Conservation (phyloP, 306 rosid species). For the Macrotyloma uniflorum region DNA sequence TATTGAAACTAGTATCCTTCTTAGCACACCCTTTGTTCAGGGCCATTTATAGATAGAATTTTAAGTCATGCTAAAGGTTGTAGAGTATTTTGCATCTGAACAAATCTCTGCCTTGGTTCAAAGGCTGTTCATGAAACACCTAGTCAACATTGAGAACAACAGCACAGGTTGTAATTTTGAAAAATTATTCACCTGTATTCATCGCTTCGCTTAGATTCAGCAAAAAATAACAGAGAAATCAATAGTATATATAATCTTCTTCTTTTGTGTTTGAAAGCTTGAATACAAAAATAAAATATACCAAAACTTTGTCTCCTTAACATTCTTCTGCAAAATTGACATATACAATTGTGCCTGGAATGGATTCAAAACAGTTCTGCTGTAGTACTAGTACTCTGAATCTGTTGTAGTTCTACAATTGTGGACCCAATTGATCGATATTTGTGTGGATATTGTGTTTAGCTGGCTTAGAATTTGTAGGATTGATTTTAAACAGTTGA, state of each 20-base stretch:
- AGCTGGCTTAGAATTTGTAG: not conserved
- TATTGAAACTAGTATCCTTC: slow-evolving; percentile 18
- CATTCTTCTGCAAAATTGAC: not conserved
- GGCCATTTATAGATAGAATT: not conserved
- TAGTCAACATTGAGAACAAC: not conserved
- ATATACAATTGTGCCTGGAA: not conserved
- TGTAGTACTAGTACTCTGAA: not conserved
- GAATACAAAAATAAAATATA: not conserved
- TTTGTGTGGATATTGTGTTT: too few species aligned
- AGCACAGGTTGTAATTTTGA: not conserved
- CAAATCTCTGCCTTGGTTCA: not conserved
- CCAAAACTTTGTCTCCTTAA: not conserved
- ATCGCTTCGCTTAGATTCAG: not conserved
- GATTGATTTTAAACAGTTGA: not conserved
- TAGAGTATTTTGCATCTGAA: not conserved
- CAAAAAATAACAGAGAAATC: not conserved
- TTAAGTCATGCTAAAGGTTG: not conserved
- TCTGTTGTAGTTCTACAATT: too few species aligned
- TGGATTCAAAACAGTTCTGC: not conserved
- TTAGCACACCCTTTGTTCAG: not conserved
- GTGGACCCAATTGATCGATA: too few species aligned
- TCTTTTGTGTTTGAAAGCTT: not conserved
- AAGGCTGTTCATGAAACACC: not conserved
- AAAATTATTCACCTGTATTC: not conserved
- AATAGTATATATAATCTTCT: not conserved